Evolutionary conservation across 208 protist genomes (phyloP), one percentile per base, ranked within the genome.

Genomic region (Leishmania lainsoni): DNA sequence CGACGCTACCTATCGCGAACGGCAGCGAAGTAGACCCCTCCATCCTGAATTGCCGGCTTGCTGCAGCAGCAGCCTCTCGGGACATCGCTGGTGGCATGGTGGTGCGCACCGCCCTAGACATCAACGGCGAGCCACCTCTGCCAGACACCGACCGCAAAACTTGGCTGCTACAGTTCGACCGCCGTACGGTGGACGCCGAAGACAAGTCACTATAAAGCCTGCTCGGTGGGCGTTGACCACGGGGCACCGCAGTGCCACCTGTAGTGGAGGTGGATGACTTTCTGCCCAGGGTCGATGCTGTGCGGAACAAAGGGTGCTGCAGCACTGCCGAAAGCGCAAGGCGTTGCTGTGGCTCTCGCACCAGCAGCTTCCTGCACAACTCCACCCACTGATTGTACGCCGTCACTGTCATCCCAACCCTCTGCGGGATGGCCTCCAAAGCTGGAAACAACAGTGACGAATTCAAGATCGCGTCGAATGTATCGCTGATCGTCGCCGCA

Each of bases 401-500:
- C 49, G 74, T 76, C 49, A 81, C 75, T 29, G 89, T 83, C 58
- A 91, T 69, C 9, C 76, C 85, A 20, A 42, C 87, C 26, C 56
- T 42, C 59, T 81, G 59, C 17, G 80, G 81, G 35, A 87, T 65
- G 10, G 75, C 75, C 29, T 78, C 80, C 29, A 71, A 51, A 1
- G 82, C 32, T 0, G 90, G 87, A 63, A 91, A 91, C 14, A 56
- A 68, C 16, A 91, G 83, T 22, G 75, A 51, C 14, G 71, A 61
- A 20, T 84, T 26, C 48, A 89, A 76, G 22, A 92, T 86, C 32
- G 81, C 78, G 42, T 86, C 76, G 65, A 95, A 91, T 22, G 87
- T 92, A 22, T 86, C 86, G 35, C 77, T 84, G 52, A 91, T 75
- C 32, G 78, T 90, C 16, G 80, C 68, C 17, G 96, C 97, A 5